Conservation (phyloP, 169 alveolate genomes). For the Perkinsus chesapeaki region DNA sequence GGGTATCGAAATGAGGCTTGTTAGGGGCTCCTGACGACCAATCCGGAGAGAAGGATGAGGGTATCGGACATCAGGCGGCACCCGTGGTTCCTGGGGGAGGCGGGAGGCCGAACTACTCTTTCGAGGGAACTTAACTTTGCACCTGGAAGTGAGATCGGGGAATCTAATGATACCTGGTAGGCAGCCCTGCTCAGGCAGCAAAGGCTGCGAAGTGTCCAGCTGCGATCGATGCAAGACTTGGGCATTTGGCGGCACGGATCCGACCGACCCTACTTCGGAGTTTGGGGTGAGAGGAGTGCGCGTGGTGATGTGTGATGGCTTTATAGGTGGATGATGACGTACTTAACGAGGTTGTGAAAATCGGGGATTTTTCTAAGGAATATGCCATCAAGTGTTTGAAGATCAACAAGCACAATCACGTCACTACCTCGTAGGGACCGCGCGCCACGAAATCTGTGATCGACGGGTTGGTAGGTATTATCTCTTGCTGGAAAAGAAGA, state of each 20-base stretch:
- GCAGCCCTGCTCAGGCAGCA: not conserved
- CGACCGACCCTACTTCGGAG: not conserved
- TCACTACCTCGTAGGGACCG: conserved; percentile 41
- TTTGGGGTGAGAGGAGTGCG: not conserved
- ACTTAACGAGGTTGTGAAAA: conserved; percentile 30
- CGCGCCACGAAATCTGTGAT: not conserved
- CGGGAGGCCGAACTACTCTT: not conserved
- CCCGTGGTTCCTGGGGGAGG: not conserved
- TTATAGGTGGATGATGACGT: conserved; percentile 42
- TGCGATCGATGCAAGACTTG: not conserved
- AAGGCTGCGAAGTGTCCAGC: not conserved
- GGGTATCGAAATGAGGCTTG: conserved; percentile 51
- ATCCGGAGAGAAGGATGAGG: not conserved
- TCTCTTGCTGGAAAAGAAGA: not conserved
- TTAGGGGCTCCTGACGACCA: not conserved
- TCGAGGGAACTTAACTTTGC: not conserved
- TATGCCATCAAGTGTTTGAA: conserved; percentile 52
- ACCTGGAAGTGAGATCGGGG: not conserved
- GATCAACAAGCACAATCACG: conserved; percentile 59
- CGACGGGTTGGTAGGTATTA: not conserved
- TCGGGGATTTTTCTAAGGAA: conserved; percentile 31
- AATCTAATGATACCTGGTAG: not conserved
- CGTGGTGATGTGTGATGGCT: not conserved
- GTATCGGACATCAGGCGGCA: not conserved
- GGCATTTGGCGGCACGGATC: not conserved